Evolutionary conservation across 2,329 filamentous ascomycete species (phyloP).

Genomic region (Huntiella moniliformis): DNA sequence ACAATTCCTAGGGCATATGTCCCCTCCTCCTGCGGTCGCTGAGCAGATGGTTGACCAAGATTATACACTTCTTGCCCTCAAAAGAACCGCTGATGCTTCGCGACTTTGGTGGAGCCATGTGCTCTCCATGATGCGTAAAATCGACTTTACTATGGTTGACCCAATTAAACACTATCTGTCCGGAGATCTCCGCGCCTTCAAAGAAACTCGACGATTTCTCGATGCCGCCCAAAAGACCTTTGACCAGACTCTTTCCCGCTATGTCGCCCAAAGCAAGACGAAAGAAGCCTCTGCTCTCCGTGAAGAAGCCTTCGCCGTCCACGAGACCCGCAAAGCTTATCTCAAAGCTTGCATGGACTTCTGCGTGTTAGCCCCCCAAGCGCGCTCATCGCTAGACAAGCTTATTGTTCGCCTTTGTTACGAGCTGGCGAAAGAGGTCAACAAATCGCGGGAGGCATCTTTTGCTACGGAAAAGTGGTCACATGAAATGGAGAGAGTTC

Average conservation of each 20-base stretch:
- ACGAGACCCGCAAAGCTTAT: constrained; percentile 80
- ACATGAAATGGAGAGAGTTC: constrained; percentile 74
- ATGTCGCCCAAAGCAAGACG: constrained; percentile 69
- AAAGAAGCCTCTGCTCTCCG: constrained; percentile 83
- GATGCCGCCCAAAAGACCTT: constrained; percentile 70
- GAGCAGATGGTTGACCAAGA: constrained; percentile 87
- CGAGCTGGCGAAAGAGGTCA: constrained; percentile 80
- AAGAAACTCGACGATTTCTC: constrained; percentile 58
- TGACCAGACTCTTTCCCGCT: constrained; percentile 64
- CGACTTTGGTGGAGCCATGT: constrained; percentile 74
- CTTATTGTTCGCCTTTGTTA: constrained; percentile 67
- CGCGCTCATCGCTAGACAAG: constrained; percentile 69
- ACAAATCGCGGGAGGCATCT: constrained; percentile 46
- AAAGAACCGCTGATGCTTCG: constrained; percentile 66
- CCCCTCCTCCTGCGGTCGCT: constrained; percentile 54
- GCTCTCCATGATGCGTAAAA: constrained; percentile 53
- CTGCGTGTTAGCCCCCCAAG: constrained; percentile 68
- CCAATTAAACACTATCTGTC: constrained; percentile 63
- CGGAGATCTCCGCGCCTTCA: constrained; percentile 68
- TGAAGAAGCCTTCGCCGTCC: constrained; percentile 89
- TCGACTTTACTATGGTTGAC: constrained; percentile 60
- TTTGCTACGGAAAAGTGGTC: constrained; percentile 47
- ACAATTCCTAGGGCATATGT: constrained; percentile 53
- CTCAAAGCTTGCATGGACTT: constrained; percentile 87
- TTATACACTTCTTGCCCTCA: constrained; percentile 76